Percentiles rank a stretch among this genome's conserved stretches.
phyloP scores from a whole-genome alignment of 2,329 filamentous ascomycete genomes.

The Fusarium sp. region DNA sequence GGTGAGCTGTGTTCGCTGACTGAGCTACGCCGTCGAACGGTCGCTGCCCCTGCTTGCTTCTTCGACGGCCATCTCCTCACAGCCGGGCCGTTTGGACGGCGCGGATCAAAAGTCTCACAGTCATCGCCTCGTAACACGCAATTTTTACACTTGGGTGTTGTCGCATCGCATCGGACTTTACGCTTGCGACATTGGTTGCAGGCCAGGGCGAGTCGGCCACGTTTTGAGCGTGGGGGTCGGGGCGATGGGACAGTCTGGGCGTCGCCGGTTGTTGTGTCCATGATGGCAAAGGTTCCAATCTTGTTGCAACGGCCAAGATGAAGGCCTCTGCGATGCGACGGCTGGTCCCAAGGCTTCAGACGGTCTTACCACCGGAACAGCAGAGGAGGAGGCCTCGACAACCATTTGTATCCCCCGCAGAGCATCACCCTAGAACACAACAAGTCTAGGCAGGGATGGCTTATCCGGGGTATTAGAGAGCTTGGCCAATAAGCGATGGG shows the following conservation, averaged over 20 bases:
- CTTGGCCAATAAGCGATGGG: slow-evolving; percentile 10
- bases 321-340: background rate
- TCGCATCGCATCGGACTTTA: slow-evolving; percentile 44
- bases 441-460: background rate
- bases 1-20: slow-evolving; percentile 42
- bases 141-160: slow-evolving; percentile 44
- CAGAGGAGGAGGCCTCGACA: slow-evolving; percentile 12
- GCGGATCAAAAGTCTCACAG: slow-evolving; percentile 41
- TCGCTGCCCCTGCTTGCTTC: slow-evolving; percentile 7
- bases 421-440: slow-evolving; percentile 14
- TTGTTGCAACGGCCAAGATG: slow-evolving; percentile 19
- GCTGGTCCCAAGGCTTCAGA: background rate
- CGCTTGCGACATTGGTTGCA: slow-evolving; percentile 43
- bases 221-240: slow-evolving; percentile 32
- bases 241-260: slow-evolving; percentile 9
- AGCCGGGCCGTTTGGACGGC: slow-evolving; percentile 40
- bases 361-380: too few species aligned
- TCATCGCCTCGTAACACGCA: slow-evolving; percentile 41
- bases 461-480: slow-evolving; percentile 21
- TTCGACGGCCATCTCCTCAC: slow-evolving; percentile 43
- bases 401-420: slow-evolving; percentile 39
- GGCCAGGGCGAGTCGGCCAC: slow-evolving; percentile 34
- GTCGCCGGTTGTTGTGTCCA: slow-evolving; percentile 21
- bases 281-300: background rate
- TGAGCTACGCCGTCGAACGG: slow-evolving; percentile 27